phyloP scores from a whole-genome alignment of 768 basidiomycete species.

The Brasilioporus rufonigricans region DNA sequence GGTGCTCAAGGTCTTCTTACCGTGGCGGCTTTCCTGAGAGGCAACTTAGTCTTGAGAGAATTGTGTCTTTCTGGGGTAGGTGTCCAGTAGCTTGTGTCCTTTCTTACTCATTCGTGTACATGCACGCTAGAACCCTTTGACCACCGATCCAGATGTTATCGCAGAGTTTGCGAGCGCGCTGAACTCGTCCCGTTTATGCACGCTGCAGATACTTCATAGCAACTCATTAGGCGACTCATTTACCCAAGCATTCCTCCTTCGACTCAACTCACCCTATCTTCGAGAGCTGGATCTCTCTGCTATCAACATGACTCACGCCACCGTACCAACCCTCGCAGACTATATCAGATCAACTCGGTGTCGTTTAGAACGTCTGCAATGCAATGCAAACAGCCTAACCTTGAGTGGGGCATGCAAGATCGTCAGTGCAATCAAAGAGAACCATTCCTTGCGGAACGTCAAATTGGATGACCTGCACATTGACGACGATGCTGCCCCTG shows the following conservation, averaged over 20 bases:
- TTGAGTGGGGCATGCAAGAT: constrained; percentile 43
- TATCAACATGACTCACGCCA: constrained; percentile 42
- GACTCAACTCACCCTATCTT: constrained; percentile 46
- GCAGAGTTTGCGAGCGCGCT: constrained; percentile 45
- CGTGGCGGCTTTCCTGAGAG: constrained; percentile 49
- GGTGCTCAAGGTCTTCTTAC: constrained; percentile 53
- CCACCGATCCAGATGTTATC: constrained; percentile 35
- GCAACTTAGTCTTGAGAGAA: constrained; percentile 44
- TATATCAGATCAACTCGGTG: constrained; percentile 55
- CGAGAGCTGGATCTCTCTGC: constrained; percentile 56
- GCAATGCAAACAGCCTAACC: constrained; percentile 56
- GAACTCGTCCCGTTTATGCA: constrained; percentile 51
- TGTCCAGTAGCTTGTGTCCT: constrained; percentile 2
- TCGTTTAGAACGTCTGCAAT: constrained; percentile 46
- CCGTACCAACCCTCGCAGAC: constrained; percentile 41
- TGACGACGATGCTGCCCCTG: constrained; percentile 27
- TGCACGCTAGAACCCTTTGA: constrained; percentile 39
- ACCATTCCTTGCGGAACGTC: constrained; percentile 46
- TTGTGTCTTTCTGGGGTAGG: constrained; percentile 60
- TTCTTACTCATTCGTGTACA: constrained; percentile 15
- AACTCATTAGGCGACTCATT: constrained; percentile 51
- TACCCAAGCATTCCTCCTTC: constrained; percentile 46
- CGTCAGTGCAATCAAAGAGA: constrained; percentile 44
- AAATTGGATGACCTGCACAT: constrained; percentile 48
- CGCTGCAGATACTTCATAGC: constrained; percentile 52